Percentiles rank a stretch among this genome's conserved stretches.
These are phyloP conservation scores for Aspergillus sojae DNA, from an alignment of 2,329 filamentous ascomycete genomes.

Conservation along the genomic window DNA sequence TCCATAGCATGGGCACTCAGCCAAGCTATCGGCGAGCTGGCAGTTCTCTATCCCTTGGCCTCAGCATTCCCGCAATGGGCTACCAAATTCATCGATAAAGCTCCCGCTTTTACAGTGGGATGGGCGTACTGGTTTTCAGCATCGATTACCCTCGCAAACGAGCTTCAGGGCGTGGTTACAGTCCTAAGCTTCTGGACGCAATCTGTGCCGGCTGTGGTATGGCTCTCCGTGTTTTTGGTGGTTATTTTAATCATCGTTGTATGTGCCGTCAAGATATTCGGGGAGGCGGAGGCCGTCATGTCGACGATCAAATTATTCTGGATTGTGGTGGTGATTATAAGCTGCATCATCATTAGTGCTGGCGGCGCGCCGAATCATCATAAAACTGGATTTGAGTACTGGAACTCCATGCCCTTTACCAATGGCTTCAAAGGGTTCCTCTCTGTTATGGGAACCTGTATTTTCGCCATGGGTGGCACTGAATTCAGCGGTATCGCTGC, in stretches of 20 bases:
- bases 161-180: constrained; percentile 44
- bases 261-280: constrained; percentile 48
- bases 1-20: constrained; percentile 46
- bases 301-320: constrained; percentile 50
- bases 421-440: constrained; percentile 61
- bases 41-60: constrained; percentile 49
- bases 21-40: constrained; percentile 52
- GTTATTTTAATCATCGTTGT: constrained; percentile 48
- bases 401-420: constrained; percentile 49
- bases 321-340: constrained; percentile 52
- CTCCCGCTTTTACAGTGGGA: constrained; percentile 49
- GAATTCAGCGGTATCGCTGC: constrained; percentile 65
- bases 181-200: constrained; percentile 50
- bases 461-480: constrained; percentile 65
- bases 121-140: constrained; percentile 52
- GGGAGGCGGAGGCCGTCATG: constrained; percentile 49
- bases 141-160: constrained; percentile 49
- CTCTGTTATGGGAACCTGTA: constrained; percentile 64
- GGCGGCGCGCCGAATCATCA: not conserved
- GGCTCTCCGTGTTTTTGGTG: constrained; percentile 48
- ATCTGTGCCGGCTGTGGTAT: constrained; percentile 45
- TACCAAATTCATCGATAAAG: constrained; percentile 47
- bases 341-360: not conserved
- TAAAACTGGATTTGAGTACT: constrained; percentile 38
- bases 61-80: constrained; percentile 51